Conservation (phyloP, 2,329 filamentous ascomycete species). For the Huntiella bhutanensis region DNA sequence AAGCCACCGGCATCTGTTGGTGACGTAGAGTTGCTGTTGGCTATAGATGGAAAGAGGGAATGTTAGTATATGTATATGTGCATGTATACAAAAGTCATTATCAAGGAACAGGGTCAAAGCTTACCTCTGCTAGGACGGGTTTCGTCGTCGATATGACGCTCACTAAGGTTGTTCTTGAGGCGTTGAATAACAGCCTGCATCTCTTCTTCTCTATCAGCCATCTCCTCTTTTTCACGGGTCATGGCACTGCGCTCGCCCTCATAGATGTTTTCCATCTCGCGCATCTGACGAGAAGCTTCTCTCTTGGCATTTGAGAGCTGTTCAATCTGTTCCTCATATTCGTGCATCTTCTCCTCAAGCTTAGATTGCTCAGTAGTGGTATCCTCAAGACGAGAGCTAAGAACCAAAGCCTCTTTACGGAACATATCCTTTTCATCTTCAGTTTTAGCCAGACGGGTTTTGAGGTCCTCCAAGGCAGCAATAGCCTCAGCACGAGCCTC, state of each 20-base stretch:
- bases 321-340: slow-evolving; percentile 70
- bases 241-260: slow-evolving; percentile 76
- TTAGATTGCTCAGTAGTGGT: slow-evolving; percentile 63
- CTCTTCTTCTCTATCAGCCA: slow-evolving; percentile 67
- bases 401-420: slow-evolving; percentile 65
- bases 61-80: background rate
- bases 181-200: slow-evolving; percentile 80
- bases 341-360: slow-evolving; percentile 74
- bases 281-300: slow-evolving; percentile 62
- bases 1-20: slow-evolving; percentile 59
- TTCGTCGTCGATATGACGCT: slow-evolving; percentile 39
- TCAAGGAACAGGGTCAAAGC: background rate
- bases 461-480: slow-evolving; percentile 64
- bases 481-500: slow-evolving; percentile 64
- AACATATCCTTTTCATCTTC: slow-evolving; percentile 61
- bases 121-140: slow-evolving; percentile 11
- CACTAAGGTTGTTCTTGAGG: slow-evolving; percentile 72
- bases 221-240: slow-evolving; percentile 82
- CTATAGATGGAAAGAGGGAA: slow-evolving; percentile 15
- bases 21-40: slow-evolving; percentile 29
- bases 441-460: slow-evolving; percentile 62
- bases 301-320: slow-evolving; percentile 66
- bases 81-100: too few relatives aligned
- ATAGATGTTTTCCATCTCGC: slow-evolving; percentile 84
- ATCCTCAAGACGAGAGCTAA: slow-evolving; percentile 76